These are phyloP conservation scores for Hyaloscypha hepaticicola DNA, from an alignment of 495 filamentous ascomycete genomes.

Conservation along the genomic window DNA sequence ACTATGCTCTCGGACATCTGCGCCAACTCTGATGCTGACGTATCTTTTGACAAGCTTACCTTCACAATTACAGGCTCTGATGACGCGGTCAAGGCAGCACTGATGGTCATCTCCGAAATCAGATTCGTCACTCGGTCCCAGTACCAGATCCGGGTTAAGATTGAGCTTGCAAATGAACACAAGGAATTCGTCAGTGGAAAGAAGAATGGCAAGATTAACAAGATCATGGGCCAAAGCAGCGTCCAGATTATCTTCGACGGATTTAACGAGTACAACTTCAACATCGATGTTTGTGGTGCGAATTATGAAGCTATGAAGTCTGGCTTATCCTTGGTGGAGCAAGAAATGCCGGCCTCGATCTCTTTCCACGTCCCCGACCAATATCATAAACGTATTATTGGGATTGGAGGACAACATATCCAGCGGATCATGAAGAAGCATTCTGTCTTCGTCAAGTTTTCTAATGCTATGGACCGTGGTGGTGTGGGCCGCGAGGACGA, in stretches of 20 bases:
- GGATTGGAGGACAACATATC: constrained; percentile 96
- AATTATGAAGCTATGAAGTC: constrained; percentile 90
- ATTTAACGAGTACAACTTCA: constrained; percentile 99
- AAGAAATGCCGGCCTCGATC: constrained; percentile 98
- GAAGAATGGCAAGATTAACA: constrained; percentile 99
- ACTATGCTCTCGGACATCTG: constrained; percentile 94
- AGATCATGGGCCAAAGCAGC: constrained; percentile 98
- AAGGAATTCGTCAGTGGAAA: constrained; percentile 99
- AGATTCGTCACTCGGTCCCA: constrained; percentile 83
- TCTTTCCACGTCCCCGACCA: constrained; percentile 99
- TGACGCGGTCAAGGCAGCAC: constrained; percentile 88
- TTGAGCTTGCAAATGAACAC: constrained; percentile 97
- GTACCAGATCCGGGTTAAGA: constrained; percentile 94
- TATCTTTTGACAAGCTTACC: constrained; percentile 87
- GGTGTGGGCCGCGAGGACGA: constrained; percentile 93
- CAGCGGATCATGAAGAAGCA: constrained; percentile 99
- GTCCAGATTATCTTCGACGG: constrained; percentile 99
- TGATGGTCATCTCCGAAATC: constrained; percentile 89
- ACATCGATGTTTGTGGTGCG: constrained; percentile 92
- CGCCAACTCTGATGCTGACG: constrained; percentile 91
- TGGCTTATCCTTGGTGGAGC: constrained; percentile 88
- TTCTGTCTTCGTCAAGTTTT: constrained; percentile 99
- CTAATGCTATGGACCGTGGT: constrained; percentile 98
- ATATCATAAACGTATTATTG: constrained; percentile 99
- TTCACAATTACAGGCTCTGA: constrained; percentile 95